Base-by-base conservation (phyloP, 805 yeast species). In the Pichia gijzeniarum region DNA sequence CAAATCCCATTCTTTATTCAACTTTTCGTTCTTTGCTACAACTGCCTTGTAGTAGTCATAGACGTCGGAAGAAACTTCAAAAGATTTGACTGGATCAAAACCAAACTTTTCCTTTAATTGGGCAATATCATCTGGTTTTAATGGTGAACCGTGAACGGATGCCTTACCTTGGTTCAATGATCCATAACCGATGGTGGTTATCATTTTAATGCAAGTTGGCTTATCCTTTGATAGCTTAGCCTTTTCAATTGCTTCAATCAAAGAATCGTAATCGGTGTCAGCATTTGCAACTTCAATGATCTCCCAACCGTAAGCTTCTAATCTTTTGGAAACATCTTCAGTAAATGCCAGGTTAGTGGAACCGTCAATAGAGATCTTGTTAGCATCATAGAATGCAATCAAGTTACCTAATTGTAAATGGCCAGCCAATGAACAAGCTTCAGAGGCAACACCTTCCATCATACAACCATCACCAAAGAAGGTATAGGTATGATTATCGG, bases 391-490 rank as follows among this genome's bases (percentile, higher is more conserved):
- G 72, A 91, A 80, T 50, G 91, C 89, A 69, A 91, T 88, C 73
- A 91, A 79, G 75, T 90, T 90, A 67, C 85, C 86, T 67, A 91
- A 80, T 75, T 88, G 77, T 69, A 91, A 76, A 72, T 91, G 99
- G 62, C 99, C 99, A 53, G 99, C 99, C 50, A 90, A 71, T 32
- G 99, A 91, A 57, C 79, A 77, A 47, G 96, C 93, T 76, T 91
- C 99, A 49, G 93, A 79, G 50, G 96, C 77, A 53, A 91, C 88
- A 79, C 99, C 99, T 76, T 91, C 99, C 89, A 83, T 84, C 75
- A 91, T 76, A 75, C 99, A 91, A 60, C 98, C 99, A 60, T 91
- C 99, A 73, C 99, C 99, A 50, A 90, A 71, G 73, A 91, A 80
- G 57, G 70, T 68, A 71, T 80, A 91, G 53, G 89, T 80, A 77